A percentile compares a stretch with the other conserved stretches of the same genome.
Conservation (phyloP, 2,329 filamentous ascomycete species). For the Trichoderma lentiforme region DNA sequence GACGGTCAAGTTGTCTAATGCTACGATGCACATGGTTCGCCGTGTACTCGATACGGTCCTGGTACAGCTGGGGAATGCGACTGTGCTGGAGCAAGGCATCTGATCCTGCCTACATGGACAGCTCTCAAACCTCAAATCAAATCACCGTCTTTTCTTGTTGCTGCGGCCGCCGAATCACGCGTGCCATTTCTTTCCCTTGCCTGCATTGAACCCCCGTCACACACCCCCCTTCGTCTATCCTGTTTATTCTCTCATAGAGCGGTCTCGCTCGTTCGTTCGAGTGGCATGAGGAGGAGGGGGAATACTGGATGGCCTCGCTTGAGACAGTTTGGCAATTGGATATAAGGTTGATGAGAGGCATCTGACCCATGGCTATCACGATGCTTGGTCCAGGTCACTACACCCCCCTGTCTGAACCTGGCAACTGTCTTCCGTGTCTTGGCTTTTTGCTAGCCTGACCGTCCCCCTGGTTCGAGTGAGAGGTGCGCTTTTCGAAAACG, state of each 20-base stretch:
- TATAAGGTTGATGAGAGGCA: conserved; percentile 12
- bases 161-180: not conserved
- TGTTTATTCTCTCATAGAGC: not conserved
- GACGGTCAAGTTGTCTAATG: conserved; percentile 17
- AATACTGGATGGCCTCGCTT: not conserved
- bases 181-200: not conserved
- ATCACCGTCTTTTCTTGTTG: not conserved
- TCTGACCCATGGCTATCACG: conserved; percentile 11
- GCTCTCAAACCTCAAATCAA: not conserved
- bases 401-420: conserved; percentile 3
- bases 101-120: conserved; percentile 10
- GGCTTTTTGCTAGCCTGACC: conserved; percentile 3
- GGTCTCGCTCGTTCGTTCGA: not conserved
- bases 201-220: not conserved
- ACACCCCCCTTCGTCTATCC: not conserved
- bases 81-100: conserved; percentile 1
- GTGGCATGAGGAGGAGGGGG: not conserved
- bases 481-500: conserved; percentile 6
- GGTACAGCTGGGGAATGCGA: not conserved
- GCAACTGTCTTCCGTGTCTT: conserved; percentile 9
- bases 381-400: not conserved
- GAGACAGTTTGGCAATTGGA: not conserved
- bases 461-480: not conserved
- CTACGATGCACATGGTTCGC: not conserved
- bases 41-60: not conserved